Evolutionary conservation across 1,139 yeast genomes (phyloP), one percentile per base, ranked within the genome.

Genomic region (Suhomyces taliae): DNA sequence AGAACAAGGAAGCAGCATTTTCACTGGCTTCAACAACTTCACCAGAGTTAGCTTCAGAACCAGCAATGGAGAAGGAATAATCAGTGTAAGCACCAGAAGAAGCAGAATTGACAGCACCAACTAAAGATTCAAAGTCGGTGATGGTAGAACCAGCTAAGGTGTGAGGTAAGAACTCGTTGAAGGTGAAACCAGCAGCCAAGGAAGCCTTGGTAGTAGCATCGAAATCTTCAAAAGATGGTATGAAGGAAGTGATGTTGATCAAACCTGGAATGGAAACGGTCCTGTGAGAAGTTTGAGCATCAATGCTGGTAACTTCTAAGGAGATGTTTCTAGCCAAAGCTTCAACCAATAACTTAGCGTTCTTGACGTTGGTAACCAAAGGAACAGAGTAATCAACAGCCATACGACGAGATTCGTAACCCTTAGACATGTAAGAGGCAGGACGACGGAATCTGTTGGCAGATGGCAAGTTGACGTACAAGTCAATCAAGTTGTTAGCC

Each of bases 381-480:
- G 99, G 99, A 66, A 95, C 89, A 45, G 97, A 91, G 67, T 89
- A 95, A 71, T 95, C 99, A 57, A 95, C 98, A 58, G 99, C 99
- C 98, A 95, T 88, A 79, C 99, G 95, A 80, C 99, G 95, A 46
- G 98, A 89, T 72, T 84, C 86, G 79, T 95, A 95, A 69, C 99
- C 99, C 76, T 89, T 90, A 34, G 97, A 89, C 81, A 93, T 90
- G 73, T 93, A 95, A 52, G 93, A 88, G 47, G 99, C 97, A 52
- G 99, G 99, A 74, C 99, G 90, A 70, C 99, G 88, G 84, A 90
- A 93, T 67, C 97, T 82, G 79, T 95, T 95, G 48, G 96, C 79
- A 54, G 98, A 91, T 55, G 99, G 99, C 74, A 95, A 78, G 74
- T 95, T 95, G 73, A 95, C 85, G 79, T 95, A 95, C 66, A 95